Evolutionary conservation across 768 basidiomycete species (phyloP).

Genomic region (Suillus plorans): DNA sequence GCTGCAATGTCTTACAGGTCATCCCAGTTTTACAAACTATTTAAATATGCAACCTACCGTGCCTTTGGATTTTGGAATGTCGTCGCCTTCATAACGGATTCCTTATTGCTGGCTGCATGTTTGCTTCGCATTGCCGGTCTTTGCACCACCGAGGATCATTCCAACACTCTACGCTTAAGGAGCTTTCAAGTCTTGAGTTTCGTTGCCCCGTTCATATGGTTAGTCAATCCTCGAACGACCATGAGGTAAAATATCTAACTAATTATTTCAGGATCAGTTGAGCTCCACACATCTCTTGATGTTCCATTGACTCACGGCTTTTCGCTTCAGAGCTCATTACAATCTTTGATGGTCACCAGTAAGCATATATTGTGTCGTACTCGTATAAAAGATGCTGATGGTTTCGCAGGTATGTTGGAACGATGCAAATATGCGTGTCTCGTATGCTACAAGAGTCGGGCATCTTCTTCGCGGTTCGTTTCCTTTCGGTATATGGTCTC

Average conservation of each 20-base stretch:
- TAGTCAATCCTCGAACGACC: conserved; percentile 23
- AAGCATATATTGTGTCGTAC: conserved; percentile 16
- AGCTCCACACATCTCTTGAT: conserved; percentile 26
- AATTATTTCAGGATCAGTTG: conserved; percentile 70
- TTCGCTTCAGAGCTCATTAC: conserved; percentile 63
- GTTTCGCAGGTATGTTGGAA: conserved; percentile 71
- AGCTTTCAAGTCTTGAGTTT: conserved; percentile 92
- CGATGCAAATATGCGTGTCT: conserved; percentile 91
- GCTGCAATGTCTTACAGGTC: neutral
- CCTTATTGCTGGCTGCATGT: conserved; percentile 73
- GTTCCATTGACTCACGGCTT: conserved; percentile 3
- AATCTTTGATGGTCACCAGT: conserved; percentile 82
- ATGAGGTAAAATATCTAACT: neutral
- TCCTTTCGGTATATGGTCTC: neutral
- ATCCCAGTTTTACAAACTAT: conserved; percentile 62
- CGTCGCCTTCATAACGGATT: conserved; percentile 70
- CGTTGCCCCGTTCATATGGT: conserved; percentile 89
- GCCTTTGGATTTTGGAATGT: conserved; percentile 80
- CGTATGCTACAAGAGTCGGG: conserved; percentile 93
- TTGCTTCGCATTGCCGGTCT: conserved; percentile 66
- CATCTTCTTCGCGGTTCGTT: conserved; percentile 82
- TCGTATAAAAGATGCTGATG: neutral
- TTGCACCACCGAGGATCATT: conserved; percentile 31
- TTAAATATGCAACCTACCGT: conserved; percentile 77
- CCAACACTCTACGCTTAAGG: conserved; percentile 43